Evolutionary conservation across 2,329 filamentous ascomycete genomes (phyloP).

Genomic region (Sclerotinia minor): DNA sequence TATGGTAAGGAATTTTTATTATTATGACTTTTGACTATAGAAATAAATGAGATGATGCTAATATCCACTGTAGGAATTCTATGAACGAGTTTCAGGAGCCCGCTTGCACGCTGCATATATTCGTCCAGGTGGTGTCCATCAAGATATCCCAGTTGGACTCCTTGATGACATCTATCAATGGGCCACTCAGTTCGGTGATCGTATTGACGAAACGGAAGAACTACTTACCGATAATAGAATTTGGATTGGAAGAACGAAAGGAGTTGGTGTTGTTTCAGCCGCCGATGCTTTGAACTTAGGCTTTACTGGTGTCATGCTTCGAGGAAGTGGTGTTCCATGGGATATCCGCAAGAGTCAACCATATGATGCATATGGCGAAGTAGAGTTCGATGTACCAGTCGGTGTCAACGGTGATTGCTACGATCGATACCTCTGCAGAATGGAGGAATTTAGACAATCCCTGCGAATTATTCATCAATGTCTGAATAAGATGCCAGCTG

Average conservation of each 20-base stretch:
- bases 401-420: slow-evolving; percentile 98
- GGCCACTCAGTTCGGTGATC: slow-evolving; percentile 98
- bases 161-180: slow-evolving; percentile 99
- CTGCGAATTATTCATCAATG: slow-evolving; percentile 98
- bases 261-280: slow-evolving; percentile 86
- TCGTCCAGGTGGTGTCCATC: slow-evolving; percentile 91
- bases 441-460: slow-evolving; percentile 99
- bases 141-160: slow-evolving; percentile 90
- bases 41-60: slow-evolving; percentile 23
- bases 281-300: slow-evolving; percentile 95
- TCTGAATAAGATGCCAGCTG: slow-evolving; percentile 96
- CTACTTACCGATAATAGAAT: slow-evolving; percentile 99
- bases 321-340: slow-evolving; percentile 93
- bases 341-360: slow-evolving; percentile 96
- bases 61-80: slow-evolving; percentile 76
- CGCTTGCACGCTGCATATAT: slow-evolving; percentile 97
- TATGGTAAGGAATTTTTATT: slow-evolving; percentile 67
- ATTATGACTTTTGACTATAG: slow-evolving; percentile 26
- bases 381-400: slow-evolving; percentile 97
- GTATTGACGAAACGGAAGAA: slow-evolving; percentile 98
- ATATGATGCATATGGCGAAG: slow-evolving; percentile 96
- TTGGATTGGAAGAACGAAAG: slow-evolving; percentile 92
- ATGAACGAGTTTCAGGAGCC: slow-evolving; percentile 97
- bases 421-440: slow-evolving; percentile 96
- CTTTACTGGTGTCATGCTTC: slow-evolving; percentile 96